Evolutionary conservation across 371 early-diverging fungal species (phyloP), one percentile per base, ranked within the genome.

Genomic region (Haplosporangium sp.): DNA sequence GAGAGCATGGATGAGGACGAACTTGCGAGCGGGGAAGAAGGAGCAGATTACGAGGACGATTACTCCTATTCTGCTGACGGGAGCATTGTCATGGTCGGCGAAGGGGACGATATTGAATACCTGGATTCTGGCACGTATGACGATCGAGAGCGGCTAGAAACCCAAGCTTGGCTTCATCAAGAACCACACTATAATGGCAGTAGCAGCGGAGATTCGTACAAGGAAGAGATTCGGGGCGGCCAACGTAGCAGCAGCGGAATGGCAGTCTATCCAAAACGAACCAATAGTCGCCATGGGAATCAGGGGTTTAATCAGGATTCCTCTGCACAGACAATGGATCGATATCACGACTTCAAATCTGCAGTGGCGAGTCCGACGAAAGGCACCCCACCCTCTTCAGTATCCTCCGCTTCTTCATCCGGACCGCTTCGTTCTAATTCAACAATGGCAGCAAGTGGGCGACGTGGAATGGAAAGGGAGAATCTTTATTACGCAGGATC

Each of bases 11-110:
- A 77, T 53, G 73, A 70, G 41, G 67, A 65, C 18, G 58, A 79
- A 53, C 62, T 67, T 21, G 76, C 59, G 16, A 71, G 82, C 40
- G 82, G 76, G 11, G 76, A 73, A n/a, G 74, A 79, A 7, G 81
- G 76, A 3, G 77, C 81, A 0, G 76, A 65, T 21, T 73, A 65
- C 40, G 76, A 70, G 1, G 82, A 77, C n/a, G 68, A 69, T 4
- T 69, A 73, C 36, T 54, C 80, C 0, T 73, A 65, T 37, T 72
- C 80, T 7, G 61, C 61, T 8, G 73, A 69, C 18, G 73, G 64
- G 6, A 68, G 80, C 37, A 56, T 79, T 38, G 73, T 65, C 48
- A 68, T 79, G 62, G 80, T 64, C 7, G 73, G 73, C 37, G 80
- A 79, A 36, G 66, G 73, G 21, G 80, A 79, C 10, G 80, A 72